Conservation (phyloP, 768 basidiomycete genomes). For the Suillus luteus region DNA sequence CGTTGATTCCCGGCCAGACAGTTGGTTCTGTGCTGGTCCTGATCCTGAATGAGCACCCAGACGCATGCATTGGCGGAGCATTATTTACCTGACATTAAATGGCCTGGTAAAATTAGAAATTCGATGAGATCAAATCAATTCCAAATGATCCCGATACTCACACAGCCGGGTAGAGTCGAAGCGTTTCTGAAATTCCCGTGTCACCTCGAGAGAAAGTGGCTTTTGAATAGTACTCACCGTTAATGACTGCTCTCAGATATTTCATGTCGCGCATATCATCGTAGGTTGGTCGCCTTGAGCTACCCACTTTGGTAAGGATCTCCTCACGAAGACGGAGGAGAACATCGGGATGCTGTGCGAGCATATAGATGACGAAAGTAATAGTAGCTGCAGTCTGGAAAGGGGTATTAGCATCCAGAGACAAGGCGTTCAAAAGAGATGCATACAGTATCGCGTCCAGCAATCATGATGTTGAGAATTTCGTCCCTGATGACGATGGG, state of each 20-base stretch:
- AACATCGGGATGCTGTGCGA: slow-evolving; percentile 31
- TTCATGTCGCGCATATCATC: slow-evolving; percentile 40
- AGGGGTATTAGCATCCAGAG: neutral
- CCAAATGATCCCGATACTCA: slow-evolving; percentile 16
- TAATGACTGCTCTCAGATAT: slow-evolving; percentile 42
- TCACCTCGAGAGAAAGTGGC: neutral
- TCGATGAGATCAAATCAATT: neutral
- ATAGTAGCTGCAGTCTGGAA: slow-evolving; percentile 33
- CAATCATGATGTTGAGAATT: slow-evolving; percentile 40
- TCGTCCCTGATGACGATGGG: slow-evolving; percentile 36
- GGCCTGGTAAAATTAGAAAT: slow-evolving; percentile 18
- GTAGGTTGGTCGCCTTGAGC: slow-evolving; percentile 29
- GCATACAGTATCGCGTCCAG: slow-evolving; percentile 37
- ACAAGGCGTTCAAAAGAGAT: neutral
- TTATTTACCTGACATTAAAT: slow-evolving; percentile 26
- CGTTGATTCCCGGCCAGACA: slow-evolving; percentile 26
- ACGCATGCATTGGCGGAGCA: too few species aligned
- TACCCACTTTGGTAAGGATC: slow-evolving; percentile 30
- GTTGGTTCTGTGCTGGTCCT: slow-evolving; percentile 29
- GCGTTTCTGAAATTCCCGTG: slow-evolving; percentile 26
- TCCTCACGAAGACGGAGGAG: slow-evolving; percentile 34
- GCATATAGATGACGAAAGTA: slow-evolving; percentile 32
- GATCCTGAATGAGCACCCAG: neutral
- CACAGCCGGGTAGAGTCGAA: slow-evolving; percentile 34
- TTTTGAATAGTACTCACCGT: slow-evolving; percentile 21